Evolutionary conservation across 441 rosid species (phyloP).

Genomic region (Viola pubescens): DNA sequence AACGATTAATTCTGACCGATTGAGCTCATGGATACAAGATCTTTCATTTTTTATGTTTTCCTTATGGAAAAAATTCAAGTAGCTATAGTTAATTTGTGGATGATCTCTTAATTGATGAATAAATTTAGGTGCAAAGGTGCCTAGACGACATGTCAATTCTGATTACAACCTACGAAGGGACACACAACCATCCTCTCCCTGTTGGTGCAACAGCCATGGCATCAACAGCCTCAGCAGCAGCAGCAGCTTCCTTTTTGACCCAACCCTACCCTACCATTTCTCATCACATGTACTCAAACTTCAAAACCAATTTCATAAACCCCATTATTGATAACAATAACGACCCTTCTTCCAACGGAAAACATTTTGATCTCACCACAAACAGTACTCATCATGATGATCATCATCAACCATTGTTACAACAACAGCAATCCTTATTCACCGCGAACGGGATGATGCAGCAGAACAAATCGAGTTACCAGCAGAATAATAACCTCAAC

Average conservation of each 20-base stretch:
- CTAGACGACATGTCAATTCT: slow-evolving; percentile 88
- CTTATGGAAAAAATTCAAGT: no score
- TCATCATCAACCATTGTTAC: not conserved
- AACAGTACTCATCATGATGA: not conserved
- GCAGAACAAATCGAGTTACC: no score
- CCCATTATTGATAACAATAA: slow-evolving; percentile 2
- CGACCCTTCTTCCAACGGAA: slow-evolving; percentile 35
- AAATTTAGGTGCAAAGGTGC: slow-evolving; percentile 82
- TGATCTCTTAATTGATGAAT: not conserved
- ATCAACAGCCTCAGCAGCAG: slow-evolving; percentile 51
- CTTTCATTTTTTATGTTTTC: not conserved
- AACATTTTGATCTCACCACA: slow-evolving; percentile 40
- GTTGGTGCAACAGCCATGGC: slow-evolving; percentile 95
- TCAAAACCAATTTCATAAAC: slow-evolving; percentile 14
- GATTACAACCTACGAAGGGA: slow-evolving; percentile 95
- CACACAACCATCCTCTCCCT: slow-evolving; percentile 88
- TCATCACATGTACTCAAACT: slow-evolving; percentile 9
- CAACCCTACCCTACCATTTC: slow-evolving; percentile 11
- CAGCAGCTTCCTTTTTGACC: slow-evolving; percentile 23
- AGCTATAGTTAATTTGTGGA: no score
- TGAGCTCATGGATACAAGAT: no score
- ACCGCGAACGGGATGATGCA: no score
- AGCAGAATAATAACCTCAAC: not conserved
- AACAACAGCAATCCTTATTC: not conserved
- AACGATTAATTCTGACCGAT: not conserved